Evolutionary conservation across 2,329 filamentous ascomycete species (phyloP).

Genomic region (Bipolaris gigantea): DNA sequence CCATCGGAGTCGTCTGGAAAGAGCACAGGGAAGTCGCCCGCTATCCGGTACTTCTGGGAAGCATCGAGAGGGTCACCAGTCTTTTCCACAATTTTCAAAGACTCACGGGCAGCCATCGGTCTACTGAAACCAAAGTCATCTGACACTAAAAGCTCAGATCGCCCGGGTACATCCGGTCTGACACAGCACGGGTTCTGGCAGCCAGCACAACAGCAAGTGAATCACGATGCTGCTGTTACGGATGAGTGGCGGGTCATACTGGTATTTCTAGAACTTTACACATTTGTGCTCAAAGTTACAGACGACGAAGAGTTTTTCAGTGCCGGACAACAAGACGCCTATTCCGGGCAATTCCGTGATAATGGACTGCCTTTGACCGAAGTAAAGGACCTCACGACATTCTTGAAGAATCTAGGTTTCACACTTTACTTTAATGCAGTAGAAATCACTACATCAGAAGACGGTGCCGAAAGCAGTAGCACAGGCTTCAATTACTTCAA

Average conservation of each 20-base stretch:
- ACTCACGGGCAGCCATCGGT: slow-evolving; percentile 61
- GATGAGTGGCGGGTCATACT: slow-evolving; percentile 88
- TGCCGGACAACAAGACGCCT: slow-evolving; percentile 45
- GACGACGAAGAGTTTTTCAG: slow-evolving; percentile 96
- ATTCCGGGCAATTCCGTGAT: slow-evolving; percentile 46
- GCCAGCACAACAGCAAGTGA: slow-evolving; percentile 34
- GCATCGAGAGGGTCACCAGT: slow-evolving; percentile 60
- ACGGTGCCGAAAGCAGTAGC: slow-evolving; percentile 52
- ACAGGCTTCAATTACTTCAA: slow-evolving; percentile 48
- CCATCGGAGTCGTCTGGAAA: slow-evolving; percentile 55
- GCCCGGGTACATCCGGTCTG: slow-evolving; percentile 13
- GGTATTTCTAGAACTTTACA: slow-evolving; percentile 91
- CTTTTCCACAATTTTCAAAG: slow-evolving; percentile 59
- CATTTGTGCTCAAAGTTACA: slow-evolving; percentile 86
- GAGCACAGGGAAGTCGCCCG: slow-evolving; percentile 54
- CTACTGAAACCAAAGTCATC: slow-evolving; percentile 53
- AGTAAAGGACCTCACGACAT: slow-evolving; percentile 73
- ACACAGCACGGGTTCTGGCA: slow-evolving; percentile 38
- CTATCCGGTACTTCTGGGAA: slow-evolving; percentile 85
- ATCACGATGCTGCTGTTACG: slow-evolving; percentile 49
- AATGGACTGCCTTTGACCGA: slow-evolving; percentile 72
- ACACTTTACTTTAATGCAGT: slow-evolving; percentile 81
- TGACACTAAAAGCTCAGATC: slow-evolving; percentile 6
- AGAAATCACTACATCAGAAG: slow-evolving; percentile 58
- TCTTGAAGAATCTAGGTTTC: slow-evolving; percentile 89